Conservation (phyloP, 2,329 filamentous ascomycete genomes). For the Parastagonospora avenae region DNA sequence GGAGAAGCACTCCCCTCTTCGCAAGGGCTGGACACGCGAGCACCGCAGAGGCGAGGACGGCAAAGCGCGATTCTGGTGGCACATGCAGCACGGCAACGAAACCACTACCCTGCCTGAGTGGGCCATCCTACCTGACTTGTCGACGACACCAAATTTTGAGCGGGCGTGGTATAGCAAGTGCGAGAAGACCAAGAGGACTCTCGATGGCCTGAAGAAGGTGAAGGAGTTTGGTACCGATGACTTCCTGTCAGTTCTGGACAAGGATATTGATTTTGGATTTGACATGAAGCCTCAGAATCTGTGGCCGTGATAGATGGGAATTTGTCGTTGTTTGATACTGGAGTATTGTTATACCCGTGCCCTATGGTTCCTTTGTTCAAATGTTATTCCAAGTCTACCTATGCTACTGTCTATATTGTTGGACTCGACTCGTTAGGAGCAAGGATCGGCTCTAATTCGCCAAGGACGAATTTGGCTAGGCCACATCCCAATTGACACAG, state of each 20-base stretch:
- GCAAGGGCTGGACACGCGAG: slow-evolving; percentile 24
- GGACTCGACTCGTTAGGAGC: no score
- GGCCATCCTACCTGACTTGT: slow-evolving; percentile 28
- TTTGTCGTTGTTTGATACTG: background rate
- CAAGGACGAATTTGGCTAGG: no score
- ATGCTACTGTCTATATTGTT: no score
- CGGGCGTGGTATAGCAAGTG: slow-evolving; percentile 34
- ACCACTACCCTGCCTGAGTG: slow-evolving; percentile 33
- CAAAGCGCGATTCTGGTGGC: slow-evolving; percentile 37
- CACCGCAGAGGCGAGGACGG: slow-evolving; percentile 17
- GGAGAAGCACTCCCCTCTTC: slow-evolving; percentile 30
- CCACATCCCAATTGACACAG: background rate
- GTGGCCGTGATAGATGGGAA: slow-evolving; percentile 11
- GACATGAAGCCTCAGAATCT: slow-evolving; percentile 18
- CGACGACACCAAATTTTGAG: slow-evolving; percentile 33
- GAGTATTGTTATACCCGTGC: background rate
- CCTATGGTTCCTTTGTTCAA: no score
- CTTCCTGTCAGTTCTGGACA: slow-evolving; percentile 31
- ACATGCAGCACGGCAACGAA: slow-evolving; percentile 18
- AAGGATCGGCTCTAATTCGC: no score
- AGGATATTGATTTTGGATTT: slow-evolving; percentile 28
- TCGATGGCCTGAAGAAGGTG: slow-evolving; percentile 14
- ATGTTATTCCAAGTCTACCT: no score
- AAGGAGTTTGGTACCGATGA: slow-evolving; percentile 22
- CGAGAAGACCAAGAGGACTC: slow-evolving; percentile 23